Evolutionary conservation across 2,329 filamentous ascomycete species (phyloP), one percentile per base, ranked within the genome.

Genomic region (Delphinella strobiligena): DNA sequence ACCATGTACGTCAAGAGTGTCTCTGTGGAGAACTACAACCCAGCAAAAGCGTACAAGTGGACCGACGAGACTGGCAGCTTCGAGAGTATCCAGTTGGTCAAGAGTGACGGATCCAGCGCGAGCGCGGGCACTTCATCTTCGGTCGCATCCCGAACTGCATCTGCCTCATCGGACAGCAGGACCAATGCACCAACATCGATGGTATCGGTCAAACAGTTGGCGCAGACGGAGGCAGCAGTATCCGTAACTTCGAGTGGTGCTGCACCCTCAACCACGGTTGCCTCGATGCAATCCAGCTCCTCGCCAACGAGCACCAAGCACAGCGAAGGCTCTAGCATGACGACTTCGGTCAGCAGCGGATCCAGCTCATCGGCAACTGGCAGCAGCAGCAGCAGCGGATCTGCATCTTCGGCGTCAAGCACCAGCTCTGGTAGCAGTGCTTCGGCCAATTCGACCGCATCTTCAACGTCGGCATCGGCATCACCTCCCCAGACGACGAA

Each of bases 1-100:
- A 63, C 55, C 45, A 72, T 73, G 68, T 63, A 60, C 34, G 67
- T 74, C 41, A 60, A 68, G 51, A 60, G 50, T 37, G 62, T 74
- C 46, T 65, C 61, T 43, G 63, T 74, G 49, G 61, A 59, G 45
- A 72, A 74, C 59, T 66, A 67, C 60, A 64, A 66, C 45, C 69
- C 69, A 5, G 68, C 63, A 18, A 62, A 55, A 34, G 56, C 62
- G 38, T 74, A 74, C 60, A 54, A 61, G 44, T 74, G 65, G 54
- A 57, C 56, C 37, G 70, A 74, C 55, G 55, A 57, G 47, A 60
- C 59, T 11, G 71, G 71, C 31, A 55, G 48, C 39, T 72, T 52
- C 44, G 44, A 68, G 46, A 68, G 63, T 52, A 74, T 74, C 54
- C 59, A 68, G 44, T 54, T 65, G 17, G 24, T 36, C 22, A 19